phyloP scores from a whole-genome alignment of 83 land plant species.

The Picea engelmannii region DNA sequence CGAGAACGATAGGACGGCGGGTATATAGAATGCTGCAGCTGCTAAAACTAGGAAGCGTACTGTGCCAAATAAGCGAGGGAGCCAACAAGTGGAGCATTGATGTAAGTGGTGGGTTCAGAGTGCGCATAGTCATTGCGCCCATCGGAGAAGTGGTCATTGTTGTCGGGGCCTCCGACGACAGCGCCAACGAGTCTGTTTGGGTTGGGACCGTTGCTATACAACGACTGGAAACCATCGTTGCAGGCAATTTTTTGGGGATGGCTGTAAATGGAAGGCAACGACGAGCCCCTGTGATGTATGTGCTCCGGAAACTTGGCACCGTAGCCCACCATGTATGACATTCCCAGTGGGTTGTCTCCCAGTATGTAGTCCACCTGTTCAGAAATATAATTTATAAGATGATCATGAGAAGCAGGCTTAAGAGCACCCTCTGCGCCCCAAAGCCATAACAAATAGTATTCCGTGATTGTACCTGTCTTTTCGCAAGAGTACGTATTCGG shows the following conservation, averaged over 20 bases:
- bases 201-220: slow-evolving; percentile 55
- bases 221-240: slow-evolving; percentile 56
- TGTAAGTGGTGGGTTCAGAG: slow-evolving; percentile 86
- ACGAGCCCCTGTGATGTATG: slow-evolving; percentile 90
- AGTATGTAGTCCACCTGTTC: slow-evolving; percentile 66
- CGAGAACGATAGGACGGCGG: no score
- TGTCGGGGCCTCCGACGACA: slow-evolving; percentile 81
- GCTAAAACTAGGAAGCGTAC: no score
- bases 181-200: slow-evolving; percentile 86
- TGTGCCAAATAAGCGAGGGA: slow-evolving; percentile 52
- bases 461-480: background rate
- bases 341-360: slow-evolving; percentile 78
- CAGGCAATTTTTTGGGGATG: slow-evolving; percentile 25
- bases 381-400: slow-evolving; percentile 25
- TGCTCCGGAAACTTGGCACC: slow-evolving; percentile 65
- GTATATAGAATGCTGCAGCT: no score
- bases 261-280: slow-evolving; percentile 38
- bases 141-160: slow-evolving; percentile 59
- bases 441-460: no score
- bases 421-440: no score
- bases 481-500: background rate
- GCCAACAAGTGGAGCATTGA: slow-evolving; percentile 90
- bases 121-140: slow-evolving; percentile 63
- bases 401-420: no score
- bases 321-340: slow-evolving; percentile 97